Evolutionary conservation across 805 yeast species (phyloP), one percentile per base, ranked within the genome.

Genomic region (Metschnikowia shivogae): DNA sequence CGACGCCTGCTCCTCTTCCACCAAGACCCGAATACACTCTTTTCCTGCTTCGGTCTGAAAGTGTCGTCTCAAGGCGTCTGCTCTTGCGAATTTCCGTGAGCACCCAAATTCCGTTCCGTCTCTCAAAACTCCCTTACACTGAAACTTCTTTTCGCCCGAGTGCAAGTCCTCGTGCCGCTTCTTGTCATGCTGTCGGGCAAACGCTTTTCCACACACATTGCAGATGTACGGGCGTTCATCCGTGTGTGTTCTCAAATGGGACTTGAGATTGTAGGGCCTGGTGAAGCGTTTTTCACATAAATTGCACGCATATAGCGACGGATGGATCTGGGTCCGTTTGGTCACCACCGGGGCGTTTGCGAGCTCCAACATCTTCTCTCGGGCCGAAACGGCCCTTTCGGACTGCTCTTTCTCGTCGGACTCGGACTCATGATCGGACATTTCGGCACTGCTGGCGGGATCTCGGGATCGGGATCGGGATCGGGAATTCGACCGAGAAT

Each of bases 161-260:
- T 86, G 95, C 47, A 86, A 67, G 55, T 72, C 76, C 46, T 72
- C 75, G 48, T 72, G 76, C 28, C 76, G 53, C 49, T 72, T 72
- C 22, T 73, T 54, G 55, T 72, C 76, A 46, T 72, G 76, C 47
- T 72, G 76, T 31, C 76, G 49, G 1, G 76, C 76, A 58, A 86
- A 86, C 0, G 90, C 86, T 61, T 86, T 86, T 4, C 88, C 89
- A 65, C 95, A 86, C 3, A 78, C 73, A 11, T 76, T 69, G 63
- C 95, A 86, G 6, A 79, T 72, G 57, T 79, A 86, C 5, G 93
- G 95, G 43, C 89, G 67, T 58, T 86, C 95, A 59, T 85, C 85
- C 0, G 95, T 86, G 61, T 87, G 99, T 0, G 98, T 92, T 47
- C 97, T 72, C 59, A 86, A 69, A 65, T 92, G 99, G 0, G 96